Evolutionary conservation across 345 rosid species (phyloP).

Genomic region (Salix brachista): DNA sequence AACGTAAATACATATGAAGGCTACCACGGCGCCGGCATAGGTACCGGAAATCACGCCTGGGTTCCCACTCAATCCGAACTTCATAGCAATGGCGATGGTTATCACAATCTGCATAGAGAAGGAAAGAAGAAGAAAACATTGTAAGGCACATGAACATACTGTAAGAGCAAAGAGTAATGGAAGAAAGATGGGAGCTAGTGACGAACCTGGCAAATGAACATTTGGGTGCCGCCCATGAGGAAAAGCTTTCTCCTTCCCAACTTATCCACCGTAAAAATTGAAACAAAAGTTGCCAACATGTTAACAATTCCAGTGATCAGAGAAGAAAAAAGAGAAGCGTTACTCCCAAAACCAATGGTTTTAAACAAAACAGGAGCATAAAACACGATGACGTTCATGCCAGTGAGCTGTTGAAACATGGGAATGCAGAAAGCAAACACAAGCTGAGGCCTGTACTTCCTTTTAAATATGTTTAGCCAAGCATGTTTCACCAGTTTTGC

Average conservation of each 20-base stretch:
- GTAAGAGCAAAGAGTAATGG: not conserved
- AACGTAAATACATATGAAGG: constrained; percentile 40
- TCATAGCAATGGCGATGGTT: constrained; percentile 35
- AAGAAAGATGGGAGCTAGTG: not conserved
- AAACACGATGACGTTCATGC: constrained; percentile 43
- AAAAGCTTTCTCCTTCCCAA: constrained; percentile 32
- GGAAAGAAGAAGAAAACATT: not conserved
- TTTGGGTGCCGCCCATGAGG: constrained; percentile 31
- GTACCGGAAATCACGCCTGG: constrained; percentile 28
- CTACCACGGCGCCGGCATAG: constrained; percentile 35
- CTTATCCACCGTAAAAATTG: constrained; percentile 27
- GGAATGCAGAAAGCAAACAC: constrained; percentile 33
- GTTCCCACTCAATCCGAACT: constrained; percentile 50
- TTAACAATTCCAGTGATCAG: constrained; percentile 31
- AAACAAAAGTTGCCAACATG: constrained; percentile 19
- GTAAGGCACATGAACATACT: not conserved
- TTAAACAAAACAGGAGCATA: constrained; percentile 39
- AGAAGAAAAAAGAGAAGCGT: constrained; percentile 28
- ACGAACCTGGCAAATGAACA: constrained; percentile 32
- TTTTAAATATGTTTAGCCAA: constrained; percentile 18
- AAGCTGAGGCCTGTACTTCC: constrained; percentile 36
- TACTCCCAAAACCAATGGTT: constrained; percentile 30
- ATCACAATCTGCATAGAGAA: constrained; percentile 29
- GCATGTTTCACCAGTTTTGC: constrained; percentile 26
- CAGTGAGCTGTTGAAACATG: constrained; percentile 34